Conservation (phyloP, 2,329 filamentous ascomycete genomes). For the Aurifilum marmelostoma region DNA sequence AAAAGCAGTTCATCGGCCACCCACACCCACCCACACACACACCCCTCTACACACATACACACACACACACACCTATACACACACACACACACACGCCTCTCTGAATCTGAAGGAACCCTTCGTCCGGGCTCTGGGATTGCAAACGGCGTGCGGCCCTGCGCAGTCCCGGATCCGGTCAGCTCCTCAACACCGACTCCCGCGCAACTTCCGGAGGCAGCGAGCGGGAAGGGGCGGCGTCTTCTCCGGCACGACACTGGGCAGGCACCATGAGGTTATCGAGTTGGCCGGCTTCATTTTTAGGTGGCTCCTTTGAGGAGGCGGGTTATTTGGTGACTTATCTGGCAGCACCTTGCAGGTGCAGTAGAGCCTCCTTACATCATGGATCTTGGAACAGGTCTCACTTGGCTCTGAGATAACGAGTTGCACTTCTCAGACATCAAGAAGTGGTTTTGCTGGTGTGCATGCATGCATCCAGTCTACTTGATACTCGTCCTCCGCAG, state of each 20-base stretch:
- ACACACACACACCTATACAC: no score
- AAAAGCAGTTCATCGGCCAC: neutral
- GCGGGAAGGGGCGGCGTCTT: neutral
- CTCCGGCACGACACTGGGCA: neutral
- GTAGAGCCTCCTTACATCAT: neutral
- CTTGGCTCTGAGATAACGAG: neutral
- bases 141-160: conserved; percentile 1
- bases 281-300: neutral
- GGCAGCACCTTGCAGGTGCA: no score
- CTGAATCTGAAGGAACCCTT: neutral
- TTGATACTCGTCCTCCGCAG: no score
- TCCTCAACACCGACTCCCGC: conserved; percentile 3
- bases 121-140: neutral
- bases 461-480: neutral
- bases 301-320: no score
- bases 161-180: neutral
- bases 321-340: no score
- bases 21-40: no score
- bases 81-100: no score
- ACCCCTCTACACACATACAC: no score
- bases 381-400: neutral
- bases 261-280: neutral
- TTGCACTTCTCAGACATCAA: neutral
- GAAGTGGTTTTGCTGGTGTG: neutral
- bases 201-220: neutral